phyloP scores from a whole-genome alignment of 139 green algal species.

The Chlamydomonas eustigma region DNA sequence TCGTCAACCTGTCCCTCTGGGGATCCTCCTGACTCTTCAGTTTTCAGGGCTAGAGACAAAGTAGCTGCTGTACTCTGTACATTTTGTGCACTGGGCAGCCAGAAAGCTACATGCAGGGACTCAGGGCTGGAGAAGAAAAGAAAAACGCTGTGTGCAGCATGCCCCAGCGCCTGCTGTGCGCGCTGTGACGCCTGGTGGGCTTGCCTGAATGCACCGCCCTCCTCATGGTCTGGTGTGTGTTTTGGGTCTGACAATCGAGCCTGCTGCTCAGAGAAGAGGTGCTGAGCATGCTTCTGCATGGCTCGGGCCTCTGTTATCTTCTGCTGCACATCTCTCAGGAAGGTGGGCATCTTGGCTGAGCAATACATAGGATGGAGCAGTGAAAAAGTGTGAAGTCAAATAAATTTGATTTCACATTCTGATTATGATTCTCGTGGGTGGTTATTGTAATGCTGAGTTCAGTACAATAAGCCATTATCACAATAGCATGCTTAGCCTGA shows the following conservation, averaged over 20 bases:
- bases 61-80: no score
- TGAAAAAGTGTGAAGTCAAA: no score
- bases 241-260: background rate
- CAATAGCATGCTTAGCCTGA: no score
- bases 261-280: background rate
- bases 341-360: background rate
- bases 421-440: no score
- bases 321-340: background rate
- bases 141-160: background rate
- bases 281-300: background rate
- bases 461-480: no score
- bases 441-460: no score
- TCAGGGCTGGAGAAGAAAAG: background rate
- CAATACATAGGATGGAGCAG: no score
- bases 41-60: no score
- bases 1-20: no score
- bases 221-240: background rate
- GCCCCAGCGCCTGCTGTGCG: background rate
- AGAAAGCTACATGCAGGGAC: conserved; percentile 3
- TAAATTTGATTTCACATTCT: no score
- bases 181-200: background rate
- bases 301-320: background rate
- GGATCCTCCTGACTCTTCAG: no score
- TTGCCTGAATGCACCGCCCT: background rate
- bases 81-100: background rate